Conservation (phyloP, 192 early-diverging fungal genomes). For the Geosiphon pyriformis region DNA sequence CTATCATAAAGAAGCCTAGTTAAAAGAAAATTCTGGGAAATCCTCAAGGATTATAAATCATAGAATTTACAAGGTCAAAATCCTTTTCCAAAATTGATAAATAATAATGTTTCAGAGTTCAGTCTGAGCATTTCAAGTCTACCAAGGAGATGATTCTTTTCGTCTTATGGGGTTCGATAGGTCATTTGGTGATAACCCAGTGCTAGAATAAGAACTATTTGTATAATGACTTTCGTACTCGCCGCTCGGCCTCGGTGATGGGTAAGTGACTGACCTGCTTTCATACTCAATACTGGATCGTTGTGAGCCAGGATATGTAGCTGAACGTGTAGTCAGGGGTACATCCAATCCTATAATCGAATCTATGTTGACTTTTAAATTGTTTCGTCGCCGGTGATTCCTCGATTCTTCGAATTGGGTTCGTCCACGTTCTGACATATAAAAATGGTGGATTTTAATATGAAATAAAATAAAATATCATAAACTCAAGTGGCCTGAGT, state of each 20-base stretch:
- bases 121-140: too few relatives aligned
- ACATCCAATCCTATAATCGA: slow-evolving; percentile 13
- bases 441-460: not conserved
- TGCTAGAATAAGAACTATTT: slow-evolving; percentile 2
- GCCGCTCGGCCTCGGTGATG: not conserved
- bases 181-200: slow-evolving; percentile 12
- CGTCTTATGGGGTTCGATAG: not conserved
- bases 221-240: not conserved
- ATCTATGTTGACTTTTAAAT: slow-evolving; percentile 17
- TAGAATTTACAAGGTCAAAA: too few relatives aligned
- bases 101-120: too few relatives aligned
- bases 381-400: slow-evolving; percentile 4
- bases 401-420: slow-evolving; percentile 9
- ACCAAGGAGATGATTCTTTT: slow-evolving; percentile 23
- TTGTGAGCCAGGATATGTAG: slow-evolving; percentile 8
- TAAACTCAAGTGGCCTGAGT: not conserved
- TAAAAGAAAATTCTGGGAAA: too few relatives aligned
- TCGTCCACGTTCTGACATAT: slow-evolving; percentile 14
- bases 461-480: not conserved
- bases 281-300: not conserved
- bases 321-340: slow-evolving; percentile 12
- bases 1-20: too few relatives aligned
- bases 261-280: not conserved
- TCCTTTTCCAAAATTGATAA: too few relatives aligned
- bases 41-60: too few relatives aligned